Evolutionary conservation across 805 yeast species (phyloP).

Genomic region (Jamesozyma gamospora): DNA sequence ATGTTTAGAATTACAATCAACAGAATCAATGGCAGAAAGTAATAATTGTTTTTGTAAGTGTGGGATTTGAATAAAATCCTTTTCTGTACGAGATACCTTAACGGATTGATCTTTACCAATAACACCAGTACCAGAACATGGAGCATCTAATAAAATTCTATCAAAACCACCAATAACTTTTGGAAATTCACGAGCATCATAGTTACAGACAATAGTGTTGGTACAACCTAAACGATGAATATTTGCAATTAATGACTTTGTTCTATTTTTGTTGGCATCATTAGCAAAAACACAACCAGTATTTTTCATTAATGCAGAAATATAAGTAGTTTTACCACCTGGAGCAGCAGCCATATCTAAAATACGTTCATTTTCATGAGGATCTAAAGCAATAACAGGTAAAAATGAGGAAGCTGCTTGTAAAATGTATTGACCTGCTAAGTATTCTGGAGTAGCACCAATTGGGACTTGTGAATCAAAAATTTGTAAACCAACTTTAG

Average conservation of each 20-base stretch:
- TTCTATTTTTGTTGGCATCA: slow-evolving; percentile 93
- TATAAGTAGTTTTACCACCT: slow-evolving; percentile 95
- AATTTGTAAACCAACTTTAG: slow-evolving; percentile 93
- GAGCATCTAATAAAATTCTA: slow-evolving; percentile 90
- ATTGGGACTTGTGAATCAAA: slow-evolving; percentile 99
- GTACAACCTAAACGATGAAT: slow-evolving; percentile 95
- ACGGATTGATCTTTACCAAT: slow-evolving; percentile 95
- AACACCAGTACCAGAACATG: slow-evolving; percentile 99
- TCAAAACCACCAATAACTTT: slow-evolving; percentile 98
- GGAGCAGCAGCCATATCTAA: slow-evolving; percentile 99
- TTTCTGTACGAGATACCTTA: slow-evolving; percentile 85
- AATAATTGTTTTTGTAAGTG: slow-evolving; percentile 91
- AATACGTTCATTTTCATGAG: slow-evolving; percentile 93
- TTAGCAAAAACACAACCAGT: slow-evolving; percentile 97
- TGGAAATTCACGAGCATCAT: slow-evolving; percentile 97
- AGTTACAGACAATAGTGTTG: slow-evolving; percentile 91
- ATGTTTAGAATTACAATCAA: slow-evolving; percentile 81
- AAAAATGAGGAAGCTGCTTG: slow-evolving; percentile 98
- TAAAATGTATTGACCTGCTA: slow-evolving; percentile 93
- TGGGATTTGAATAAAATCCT: slow-evolving; percentile 93
- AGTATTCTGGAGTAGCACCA: slow-evolving; percentile 98
- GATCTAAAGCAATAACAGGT: slow-evolving; percentile 95
- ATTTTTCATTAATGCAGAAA: slow-evolving; percentile 93
- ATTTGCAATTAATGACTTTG: slow-evolving; percentile 92
- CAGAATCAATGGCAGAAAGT: slow-evolving; percentile 93